phyloP scores from a whole-genome alignment of 1,139 yeast genomes.

The Taiozyma sp. region DNA sequence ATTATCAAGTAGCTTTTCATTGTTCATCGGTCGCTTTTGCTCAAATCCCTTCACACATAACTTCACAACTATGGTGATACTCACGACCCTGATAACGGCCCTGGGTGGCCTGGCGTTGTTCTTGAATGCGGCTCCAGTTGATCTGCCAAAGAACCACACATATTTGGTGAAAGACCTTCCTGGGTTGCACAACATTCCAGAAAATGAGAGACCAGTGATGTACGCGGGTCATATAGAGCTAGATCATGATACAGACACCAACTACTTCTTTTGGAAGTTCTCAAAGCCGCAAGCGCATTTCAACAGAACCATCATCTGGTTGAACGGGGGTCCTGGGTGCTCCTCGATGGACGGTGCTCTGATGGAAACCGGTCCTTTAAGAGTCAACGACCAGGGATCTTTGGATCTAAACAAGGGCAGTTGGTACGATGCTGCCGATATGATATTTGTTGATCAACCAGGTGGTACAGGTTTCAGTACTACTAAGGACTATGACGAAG shows the following conservation, averaged over 20 bases:
- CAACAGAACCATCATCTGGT: constrained; percentile 58
- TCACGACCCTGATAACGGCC: neutral
- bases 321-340: constrained; percentile 98
- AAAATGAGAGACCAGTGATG: constrained; percentile 35
- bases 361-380: constrained; percentile 87
- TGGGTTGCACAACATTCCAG: constrained; percentile 14
- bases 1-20: neutral
- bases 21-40: neutral
- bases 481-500: constrained; percentile 48
- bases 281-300: constrained; percentile 26
- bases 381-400: constrained; percentile 44
- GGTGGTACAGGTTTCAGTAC: constrained; percentile 89
- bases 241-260: constrained; percentile 22
- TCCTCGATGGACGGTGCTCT: constrained; percentile 97
- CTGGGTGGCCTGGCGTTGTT: neutral
- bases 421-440: constrained; percentile 78
- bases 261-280: constrained; percentile 81
- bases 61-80: neutral
- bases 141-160: constrained; percentile 6
- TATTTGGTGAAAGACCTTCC: constrained; percentile 15
- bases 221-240: constrained; percentile 60
- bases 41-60: neutral
- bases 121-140: constrained; percentile 10
- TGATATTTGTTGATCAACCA: constrained; percentile 91
- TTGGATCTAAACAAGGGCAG: constrained; percentile 59